These are phyloP conservation scores for Boletus calvinii DNA, from an alignment of 1,284 basidiomycete species.

Conservation along the genomic window DNA sequence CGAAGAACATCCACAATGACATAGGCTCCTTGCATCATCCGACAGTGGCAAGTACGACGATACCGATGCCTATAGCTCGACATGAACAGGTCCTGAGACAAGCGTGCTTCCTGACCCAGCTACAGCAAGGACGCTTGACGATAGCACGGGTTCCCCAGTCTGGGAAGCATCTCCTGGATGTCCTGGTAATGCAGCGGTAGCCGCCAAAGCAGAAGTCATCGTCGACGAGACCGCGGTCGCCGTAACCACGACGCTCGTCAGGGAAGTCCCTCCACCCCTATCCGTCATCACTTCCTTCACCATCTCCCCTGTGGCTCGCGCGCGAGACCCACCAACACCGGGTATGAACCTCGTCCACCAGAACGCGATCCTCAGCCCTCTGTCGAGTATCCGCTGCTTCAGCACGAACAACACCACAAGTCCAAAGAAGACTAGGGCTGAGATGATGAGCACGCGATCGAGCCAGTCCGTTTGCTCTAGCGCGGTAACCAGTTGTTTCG, in stretches of 20 bases:
- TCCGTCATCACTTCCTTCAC: conserved; percentile 16
- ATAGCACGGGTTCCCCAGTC: conserved; percentile 1
- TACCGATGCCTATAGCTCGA: conserved; percentile 21
- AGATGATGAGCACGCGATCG: conserved; percentile 82
- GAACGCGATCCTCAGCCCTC: conserved; percentile 64
- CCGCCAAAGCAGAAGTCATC: conserved; percentile 15
- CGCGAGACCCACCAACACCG: conserved; percentile 4
- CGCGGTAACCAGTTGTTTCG: conserved; percentile 79
- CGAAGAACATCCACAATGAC: too few species aligned
- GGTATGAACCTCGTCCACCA: conserved; percentile 80
- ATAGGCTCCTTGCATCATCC: too few species aligned
- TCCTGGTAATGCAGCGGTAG: conserved; percentile 4
- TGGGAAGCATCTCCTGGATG: neutral
- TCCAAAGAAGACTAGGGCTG: conserved; percentile 77
- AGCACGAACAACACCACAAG: conserved; percentile 84
- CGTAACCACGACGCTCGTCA: conserved; percentile 12
- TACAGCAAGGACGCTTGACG: neutral
- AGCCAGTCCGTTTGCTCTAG: conserved; percentile 89
- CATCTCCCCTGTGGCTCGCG: neutral
- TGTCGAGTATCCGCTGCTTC: conserved; percentile 82
- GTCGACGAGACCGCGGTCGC: conserved; percentile 10
- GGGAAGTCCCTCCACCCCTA: neutral
- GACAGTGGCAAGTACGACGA: too few species aligned
- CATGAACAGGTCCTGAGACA: conserved; percentile 8
- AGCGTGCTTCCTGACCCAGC: conserved; percentile 1